These are phyloP conservation scores for Karstenula rhodostoma DNA, from an alignment of 2,329 filamentous ascomycete species.

Conservation along the genomic window DNA sequence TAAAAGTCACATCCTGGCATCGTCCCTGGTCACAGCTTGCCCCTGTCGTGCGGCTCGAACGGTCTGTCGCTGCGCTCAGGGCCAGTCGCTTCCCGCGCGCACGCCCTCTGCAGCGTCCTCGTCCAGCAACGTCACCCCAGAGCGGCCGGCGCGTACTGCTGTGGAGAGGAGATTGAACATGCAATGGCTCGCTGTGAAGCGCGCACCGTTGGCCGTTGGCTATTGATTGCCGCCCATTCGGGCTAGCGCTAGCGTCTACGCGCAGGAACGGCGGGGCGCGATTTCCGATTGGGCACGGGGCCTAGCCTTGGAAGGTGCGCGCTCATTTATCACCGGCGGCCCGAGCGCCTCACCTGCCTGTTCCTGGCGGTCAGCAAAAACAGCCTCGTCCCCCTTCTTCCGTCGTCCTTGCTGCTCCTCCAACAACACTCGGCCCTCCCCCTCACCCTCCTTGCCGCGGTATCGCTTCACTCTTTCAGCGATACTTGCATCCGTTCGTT, in stretches of 20 bases:
- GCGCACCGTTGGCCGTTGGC: constrained; percentile 13
- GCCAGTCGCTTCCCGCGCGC: constrained; percentile 11
- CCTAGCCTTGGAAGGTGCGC: constrained; percentile 11
- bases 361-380: constrained; percentile 11
- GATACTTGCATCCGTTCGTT: constrained; percentile 59
- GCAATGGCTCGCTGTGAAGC: constrained; percentile 15
- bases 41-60: constrained; percentile 15
- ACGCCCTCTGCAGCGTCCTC: not conserved
- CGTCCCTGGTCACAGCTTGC: constrained; percentile 16
- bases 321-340: constrained; percentile 16
- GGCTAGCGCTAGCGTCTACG: constrained; percentile 19
- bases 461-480: constrained; percentile 72
- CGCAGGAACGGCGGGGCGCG: constrained; percentile 13
- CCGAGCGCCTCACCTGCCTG: constrained; percentile 4
- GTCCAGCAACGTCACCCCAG: not conserved
- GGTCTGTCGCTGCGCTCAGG: constrained; percentile 12
- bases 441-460: constrained; percentile 46
- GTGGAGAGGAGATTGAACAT: constrained; percentile 13
- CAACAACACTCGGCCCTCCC: constrained; percentile 35
- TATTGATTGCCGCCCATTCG: constrained; percentile 18
- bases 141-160: constrained; percentile 15
- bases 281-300: constrained; percentile 20
- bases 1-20: constrained; percentile 17
- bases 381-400: constrained; percentile 24
- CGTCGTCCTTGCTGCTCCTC: constrained; percentile 39